phyloP scores from a whole-genome alignment of 768 basidiomycete species.

The Lentinula edodes region DNA sequence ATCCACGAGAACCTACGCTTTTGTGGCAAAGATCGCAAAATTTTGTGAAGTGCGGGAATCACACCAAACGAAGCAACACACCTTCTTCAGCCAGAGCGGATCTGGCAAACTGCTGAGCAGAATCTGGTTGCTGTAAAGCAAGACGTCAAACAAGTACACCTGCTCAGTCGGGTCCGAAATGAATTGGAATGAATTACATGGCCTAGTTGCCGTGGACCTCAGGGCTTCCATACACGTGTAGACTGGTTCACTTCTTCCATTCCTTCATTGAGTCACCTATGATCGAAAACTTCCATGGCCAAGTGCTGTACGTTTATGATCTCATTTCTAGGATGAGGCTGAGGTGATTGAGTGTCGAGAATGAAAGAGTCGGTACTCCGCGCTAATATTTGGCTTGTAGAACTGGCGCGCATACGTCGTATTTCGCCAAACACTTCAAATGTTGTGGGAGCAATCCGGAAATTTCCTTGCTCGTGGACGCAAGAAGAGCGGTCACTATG shows the following conservation, averaged over 20 bases:
- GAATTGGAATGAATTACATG: background rate
- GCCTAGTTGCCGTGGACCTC: background rate
- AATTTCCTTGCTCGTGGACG: background rate
- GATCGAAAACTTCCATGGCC: background rate
- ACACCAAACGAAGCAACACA: background rate
- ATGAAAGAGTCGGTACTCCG: background rate
- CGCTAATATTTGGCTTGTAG: background rate
- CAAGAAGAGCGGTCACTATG: no score
- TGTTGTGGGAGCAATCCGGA: no score
- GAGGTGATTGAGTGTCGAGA: background rate
- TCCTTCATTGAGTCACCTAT: background rate
- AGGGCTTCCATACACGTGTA: background rate
- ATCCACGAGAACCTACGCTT: background rate
- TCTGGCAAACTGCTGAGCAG: background rate
- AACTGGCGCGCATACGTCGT: background rate
- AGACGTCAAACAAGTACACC: conserved; percentile 3
- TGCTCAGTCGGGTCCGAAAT: background rate
- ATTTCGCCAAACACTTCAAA: no score
- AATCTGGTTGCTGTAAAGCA: background rate
- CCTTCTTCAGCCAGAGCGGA: background rate
- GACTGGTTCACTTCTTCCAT: background rate
- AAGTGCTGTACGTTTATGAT: background rate
- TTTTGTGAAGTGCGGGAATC: background rate
- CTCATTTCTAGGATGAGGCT: background rate
- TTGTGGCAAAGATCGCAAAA: background rate